Percentiles rank a stretch among this genome's conserved stretches.
Evolutionary conservation across 352 stramenopile species (phyloP).

Genomic region (Pythium coloratum): DNA sequence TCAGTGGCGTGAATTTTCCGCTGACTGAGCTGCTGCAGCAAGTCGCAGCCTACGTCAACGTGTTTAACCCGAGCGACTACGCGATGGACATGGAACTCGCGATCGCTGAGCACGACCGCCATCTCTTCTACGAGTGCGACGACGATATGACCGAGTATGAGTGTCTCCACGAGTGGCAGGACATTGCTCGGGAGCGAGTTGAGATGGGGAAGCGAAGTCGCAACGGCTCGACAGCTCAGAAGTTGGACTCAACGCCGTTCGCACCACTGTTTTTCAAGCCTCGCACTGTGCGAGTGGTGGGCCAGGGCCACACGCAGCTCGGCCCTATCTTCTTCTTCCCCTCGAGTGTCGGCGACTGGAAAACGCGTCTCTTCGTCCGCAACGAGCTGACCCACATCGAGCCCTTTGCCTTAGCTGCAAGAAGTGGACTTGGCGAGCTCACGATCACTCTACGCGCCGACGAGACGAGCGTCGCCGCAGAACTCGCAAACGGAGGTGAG

Average conservation of each 20-base stretch:
- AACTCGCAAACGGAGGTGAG: background rate
- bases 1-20: constrained; percentile 26
- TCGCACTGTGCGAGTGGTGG: constrained; percentile 16
- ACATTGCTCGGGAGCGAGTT: constrained; percentile 28
- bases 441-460: constrained; percentile 11
- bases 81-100: constrained; percentile 53
- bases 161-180: constrained; percentile 44
- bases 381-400: constrained; percentile 74
- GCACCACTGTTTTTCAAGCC: constrained; percentile 30
- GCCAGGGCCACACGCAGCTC: constrained; percentile 31
- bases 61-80: constrained; percentile 53
- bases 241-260: constrained; percentile 9
- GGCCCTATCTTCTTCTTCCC: constrained; percentile 71
- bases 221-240: background rate
- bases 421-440: constrained; percentile 44
- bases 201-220: constrained; percentile 25
- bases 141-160: constrained; percentile 25
- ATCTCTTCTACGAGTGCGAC: constrained; percentile 52
- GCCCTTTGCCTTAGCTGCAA: constrained; percentile 34
- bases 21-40: constrained; percentile 43
- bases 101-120: constrained; percentile 33
- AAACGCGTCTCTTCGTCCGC: constrained; percentile 46
- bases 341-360: constrained; percentile 33
- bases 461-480: background rate
- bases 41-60: constrained; percentile 30